Conservation (phyloP, 148 eudicot genomes). For the Spergularia marina region DNA sequence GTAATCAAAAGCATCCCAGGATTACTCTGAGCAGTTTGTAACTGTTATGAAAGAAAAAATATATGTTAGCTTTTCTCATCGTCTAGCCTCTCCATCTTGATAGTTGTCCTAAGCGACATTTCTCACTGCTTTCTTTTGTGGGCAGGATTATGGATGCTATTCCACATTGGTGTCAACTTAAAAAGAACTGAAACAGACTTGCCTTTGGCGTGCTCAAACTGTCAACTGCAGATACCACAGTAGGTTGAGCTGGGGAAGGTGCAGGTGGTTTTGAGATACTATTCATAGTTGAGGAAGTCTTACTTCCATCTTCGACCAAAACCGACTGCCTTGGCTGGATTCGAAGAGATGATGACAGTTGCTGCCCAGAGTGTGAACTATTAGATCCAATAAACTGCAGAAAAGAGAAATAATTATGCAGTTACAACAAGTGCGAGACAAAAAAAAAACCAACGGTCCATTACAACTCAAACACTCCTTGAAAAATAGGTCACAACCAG, state of each 20-base stretch:
- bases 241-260: conserved; percentile 43
- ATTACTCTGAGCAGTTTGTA: conserved; percentile 52
- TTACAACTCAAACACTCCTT: neutral
- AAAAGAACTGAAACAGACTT: conserved; percentile 7
- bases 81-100: neutral
- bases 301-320: conserved; percentile 53
- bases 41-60: conserved; percentile 20
- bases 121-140: no score
- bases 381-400: conserved; percentile 46
- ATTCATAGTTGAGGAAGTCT: conserved; percentile 41
- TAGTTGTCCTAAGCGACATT: no score
- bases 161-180: no score
- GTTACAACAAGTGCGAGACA: neutral
- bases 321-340: conserved; percentile 46
- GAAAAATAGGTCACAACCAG: neutral
- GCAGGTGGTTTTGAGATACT: conserved; percentile 48
- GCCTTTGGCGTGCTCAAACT: conserved; percentile 50
- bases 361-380: conserved; percentile 40
- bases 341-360: conserved; percentile 50
- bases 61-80: neutral
- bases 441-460: neutral
- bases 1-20: conserved; percentile 54
- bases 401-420: conserved; percentile 4
- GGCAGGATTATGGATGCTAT: no score
- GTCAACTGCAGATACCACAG: conserved; percentile 41